Evolutionary conservation across 345 rosid species (phyloP).

Genomic region (Noccaea bulbosa): DNA sequence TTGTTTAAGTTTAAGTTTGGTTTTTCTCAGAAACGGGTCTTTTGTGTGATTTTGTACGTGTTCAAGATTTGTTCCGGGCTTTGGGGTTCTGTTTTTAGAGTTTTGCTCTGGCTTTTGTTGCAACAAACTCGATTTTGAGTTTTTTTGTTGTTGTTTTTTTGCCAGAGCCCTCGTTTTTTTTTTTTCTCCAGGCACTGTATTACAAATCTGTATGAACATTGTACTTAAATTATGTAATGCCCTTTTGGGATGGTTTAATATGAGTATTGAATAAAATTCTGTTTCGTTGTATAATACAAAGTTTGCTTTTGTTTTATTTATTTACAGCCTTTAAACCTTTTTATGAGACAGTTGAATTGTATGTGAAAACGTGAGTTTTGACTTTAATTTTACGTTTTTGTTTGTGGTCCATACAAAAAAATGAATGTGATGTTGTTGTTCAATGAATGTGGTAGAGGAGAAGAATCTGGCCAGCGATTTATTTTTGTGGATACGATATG

Average conservation of each 20-base stretch:
- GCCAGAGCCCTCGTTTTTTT: constrained; percentile 39
- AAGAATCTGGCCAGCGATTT: constrained; percentile 31
- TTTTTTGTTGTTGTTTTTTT: constrained; percentile 34
- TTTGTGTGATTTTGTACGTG: constrained; percentile 30
- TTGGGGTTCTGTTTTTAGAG: constrained; percentile 30
- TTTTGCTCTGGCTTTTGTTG: constrained; percentile 42
- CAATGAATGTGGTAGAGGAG: constrained; percentile 37
- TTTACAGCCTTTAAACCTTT: background rate
- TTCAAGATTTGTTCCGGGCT: constrained; percentile 30
- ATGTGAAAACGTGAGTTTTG: constrained; percentile 21
- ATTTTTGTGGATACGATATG: constrained; percentile 22
- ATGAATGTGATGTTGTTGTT: constrained; percentile 10
- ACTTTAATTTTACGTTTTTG: constrained; percentile 16
- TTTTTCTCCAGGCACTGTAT: constrained; percentile 33
- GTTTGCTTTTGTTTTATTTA: background rate
- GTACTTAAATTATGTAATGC: constrained; percentile 30
- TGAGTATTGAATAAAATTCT: constrained; percentile 39
- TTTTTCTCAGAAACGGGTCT: constrained; percentile 37
- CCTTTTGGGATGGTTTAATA: constrained; percentile 39
- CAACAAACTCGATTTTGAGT: constrained; percentile 42
- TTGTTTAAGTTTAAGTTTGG: constrained; percentile 14
- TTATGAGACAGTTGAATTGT: constrained; percentile 23
- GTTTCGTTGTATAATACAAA: constrained; percentile 27
- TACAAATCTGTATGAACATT: constrained; percentile 22
- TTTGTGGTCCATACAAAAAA: constrained; percentile 26